Evolutionary conservation across 352 stramenopile species (phyloP), one percentile per base, ranked within the genome.

Genomic region (Globisporangium cylindrosporum): DNA sequence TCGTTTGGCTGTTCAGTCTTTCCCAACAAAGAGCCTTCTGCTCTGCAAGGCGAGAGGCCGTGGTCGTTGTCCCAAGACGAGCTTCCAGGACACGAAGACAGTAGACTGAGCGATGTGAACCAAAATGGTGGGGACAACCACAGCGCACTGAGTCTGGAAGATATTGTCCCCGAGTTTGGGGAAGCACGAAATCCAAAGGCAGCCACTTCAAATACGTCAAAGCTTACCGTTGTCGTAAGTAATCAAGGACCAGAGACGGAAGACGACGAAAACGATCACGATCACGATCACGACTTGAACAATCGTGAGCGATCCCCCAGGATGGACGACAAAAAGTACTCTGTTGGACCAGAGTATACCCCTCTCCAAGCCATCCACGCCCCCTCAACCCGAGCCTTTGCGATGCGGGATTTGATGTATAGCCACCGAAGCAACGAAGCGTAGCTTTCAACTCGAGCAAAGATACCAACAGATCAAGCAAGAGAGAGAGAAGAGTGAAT

Each of bases 401-500:
- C 32, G 10, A 57, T 57, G 49, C 48, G 57, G 14, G 56, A 70
- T 14, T 32, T 46, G 15, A 60, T 66, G 65, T 56, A 62, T 36
- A 62, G 54, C 58, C 61, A 66, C 34, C 36, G 46, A 24, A 36
- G 18, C 56, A 70, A 61, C 34, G 65, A 70, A 36, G 65, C 57
- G 25, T 70, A 66, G 46, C 29, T 29, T 22, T 4, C 29, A 18
- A 22, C 3, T 8, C 22, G 3, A 58, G 49, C 22, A 58, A n/a
- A 10, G 4, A 20, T 24, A 34, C 43, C 32, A 36, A 18, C 38
- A 54, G 48, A 8, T 15, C 48, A 25, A 25, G 20, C 12, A 14
- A 0, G 22, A n/a, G 53, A 38, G 5, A 38, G 24, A 25, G 25
- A 41, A 6, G 20, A 34, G 55, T 4, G 41, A 49, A 5, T 14